Percentiles rank a stretch among this genome's conserved stretches.
phyloP scores from a whole-genome alignment of 306 rosid genomes.

The Rosa lucieae region DNA sequence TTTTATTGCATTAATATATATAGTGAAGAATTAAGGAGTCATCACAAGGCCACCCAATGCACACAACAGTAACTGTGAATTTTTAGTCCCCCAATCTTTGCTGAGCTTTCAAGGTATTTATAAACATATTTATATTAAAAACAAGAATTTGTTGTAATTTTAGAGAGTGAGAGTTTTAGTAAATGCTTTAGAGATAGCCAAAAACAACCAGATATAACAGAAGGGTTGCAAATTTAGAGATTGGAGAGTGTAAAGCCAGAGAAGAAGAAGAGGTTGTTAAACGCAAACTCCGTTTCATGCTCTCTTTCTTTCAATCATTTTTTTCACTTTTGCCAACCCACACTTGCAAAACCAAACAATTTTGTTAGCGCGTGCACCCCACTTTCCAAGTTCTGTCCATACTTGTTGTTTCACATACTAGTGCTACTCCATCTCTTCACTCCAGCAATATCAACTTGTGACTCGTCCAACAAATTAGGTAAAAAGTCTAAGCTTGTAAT shows the following conservation, averaged over 20 bases:
- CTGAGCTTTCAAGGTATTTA: conserved; percentile 11
- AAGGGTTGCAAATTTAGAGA: conserved; percentile 59
- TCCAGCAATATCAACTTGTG: conserved; percentile 5
- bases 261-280: conserved; percentile 35
- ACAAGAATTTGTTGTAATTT: not conserved
- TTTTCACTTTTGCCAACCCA: conserved; percentile 85
- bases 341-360: not conserved
- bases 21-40: conserved; percentile 36
- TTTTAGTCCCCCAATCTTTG: conserved; percentile 22
- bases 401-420: not conserved
- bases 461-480: conserved; percentile 19
- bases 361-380: not conserved
- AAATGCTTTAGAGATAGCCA: conserved; percentile 29
- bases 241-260: conserved; percentile 37
- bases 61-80: conserved; percentile 61
- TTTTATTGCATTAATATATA: conserved; percentile 19
- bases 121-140: conserved; percentile 10
- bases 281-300: conserved; percentile 67
- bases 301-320: conserved; percentile 56
- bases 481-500: conserved; percentile 13
- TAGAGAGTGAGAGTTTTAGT: conserved; percentile 38
- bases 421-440: conserved; percentile 17
- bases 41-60: conserved; percentile 63
- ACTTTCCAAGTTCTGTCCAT: not conserved
- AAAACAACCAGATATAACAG: conserved; percentile 42